Base-by-base conservation (phyloP, 129 eudicot genomes). In the carrot (Daucus carota) region DNA sequence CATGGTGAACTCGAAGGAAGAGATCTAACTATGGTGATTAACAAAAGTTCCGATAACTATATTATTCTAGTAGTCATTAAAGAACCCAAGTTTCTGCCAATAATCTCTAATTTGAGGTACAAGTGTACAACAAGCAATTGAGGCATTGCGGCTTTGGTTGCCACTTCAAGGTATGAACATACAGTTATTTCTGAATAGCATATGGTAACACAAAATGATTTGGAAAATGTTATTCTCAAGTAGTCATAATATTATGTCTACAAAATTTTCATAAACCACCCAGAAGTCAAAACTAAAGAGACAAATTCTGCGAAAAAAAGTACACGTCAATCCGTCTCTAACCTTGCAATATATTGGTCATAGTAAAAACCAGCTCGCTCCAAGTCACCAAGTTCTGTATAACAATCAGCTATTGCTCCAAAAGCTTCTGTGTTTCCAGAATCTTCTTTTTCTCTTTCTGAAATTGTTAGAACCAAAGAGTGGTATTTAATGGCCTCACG, bases 371-470 rank as follows among this genome's bases (percentile, higher is more conserved):
- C 99, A 46, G 99, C 99, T 73, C 79, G 83, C 79, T 95, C 99
- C 38, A 95, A 82, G 68, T 95, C 97, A 45, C 99, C 99, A 70
- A 91, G 83, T 75, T 95, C 99, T 16, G 99, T 95, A 73, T 95
- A 95, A 80, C 99, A 95, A 83, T 95, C 99, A 52, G 99, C 99
- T 77, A 95, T 95, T 34, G 99, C 99, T 74, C 99, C 99, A 66
- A 73, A 92, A 16, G 99, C 99, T 84, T 91, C 99, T 20, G 97
- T 86, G 81, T 86, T 95, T 68, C 99, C 99, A 5, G 97, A 91
- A 38, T 92, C 90, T 74, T 95, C 99, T 42, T 89, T 91, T 79
- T 84, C 92, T 83, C 91, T 81, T 80, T 86, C 88, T 7, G 99
- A 95, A 40, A 89, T 81, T n/a, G 87, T 86, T 34, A 95, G 86